Percentiles rank a stretch among this genome's conserved stretches.
These are phyloP conservation scores for Aphanomyces invadans DNA, from an alignment of 352 stramenopile species.

Conservation along the genomic window DNA sequence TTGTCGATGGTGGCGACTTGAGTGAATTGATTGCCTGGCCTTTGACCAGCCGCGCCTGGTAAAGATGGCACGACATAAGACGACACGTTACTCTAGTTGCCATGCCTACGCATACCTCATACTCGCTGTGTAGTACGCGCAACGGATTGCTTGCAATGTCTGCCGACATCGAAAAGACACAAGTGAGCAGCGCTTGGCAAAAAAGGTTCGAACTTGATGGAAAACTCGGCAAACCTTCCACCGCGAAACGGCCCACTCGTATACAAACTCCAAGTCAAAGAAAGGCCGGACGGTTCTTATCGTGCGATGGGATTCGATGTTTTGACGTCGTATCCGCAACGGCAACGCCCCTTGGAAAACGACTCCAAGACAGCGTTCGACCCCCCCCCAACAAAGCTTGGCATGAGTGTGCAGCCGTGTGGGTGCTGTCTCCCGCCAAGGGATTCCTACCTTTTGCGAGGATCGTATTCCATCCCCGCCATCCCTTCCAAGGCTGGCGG, in stretches of 20 bases:
- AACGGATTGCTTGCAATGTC: background rate
- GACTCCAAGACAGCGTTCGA: too few relatives aligned
- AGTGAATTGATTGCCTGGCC: background rate
- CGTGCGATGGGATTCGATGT: background rate
- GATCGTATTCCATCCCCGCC: too few relatives aligned
- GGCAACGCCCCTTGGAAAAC: too few relatives aligned
- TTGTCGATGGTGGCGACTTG: background rate
- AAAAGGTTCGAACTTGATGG: background rate
- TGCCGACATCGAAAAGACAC: background rate
- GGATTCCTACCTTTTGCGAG: too few relatives aligned
- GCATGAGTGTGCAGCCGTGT: too few relatives aligned
- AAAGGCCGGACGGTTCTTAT: background rate
- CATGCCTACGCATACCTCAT: too few relatives aligned
- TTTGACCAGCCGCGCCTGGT: background rate
- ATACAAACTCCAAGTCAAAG: background rate
- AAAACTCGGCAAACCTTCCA: constrained; percentile 9
- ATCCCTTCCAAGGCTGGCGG: too few relatives aligned
- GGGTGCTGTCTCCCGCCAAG: too few relatives aligned
- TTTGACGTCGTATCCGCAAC: too few relatives aligned
- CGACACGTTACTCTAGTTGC: too few relatives aligned
- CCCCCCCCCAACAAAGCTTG: too few relatives aligned
- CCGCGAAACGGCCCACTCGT: background rate
- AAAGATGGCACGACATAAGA: too few relatives aligned
- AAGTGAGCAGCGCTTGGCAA: background rate
- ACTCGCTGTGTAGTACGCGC: constrained; percentile 13